These are phyloP conservation scores for Pythium pyrilobum DNA, from an alignment of 352 stramenopile genomes.

Conservation along the genomic window DNA sequence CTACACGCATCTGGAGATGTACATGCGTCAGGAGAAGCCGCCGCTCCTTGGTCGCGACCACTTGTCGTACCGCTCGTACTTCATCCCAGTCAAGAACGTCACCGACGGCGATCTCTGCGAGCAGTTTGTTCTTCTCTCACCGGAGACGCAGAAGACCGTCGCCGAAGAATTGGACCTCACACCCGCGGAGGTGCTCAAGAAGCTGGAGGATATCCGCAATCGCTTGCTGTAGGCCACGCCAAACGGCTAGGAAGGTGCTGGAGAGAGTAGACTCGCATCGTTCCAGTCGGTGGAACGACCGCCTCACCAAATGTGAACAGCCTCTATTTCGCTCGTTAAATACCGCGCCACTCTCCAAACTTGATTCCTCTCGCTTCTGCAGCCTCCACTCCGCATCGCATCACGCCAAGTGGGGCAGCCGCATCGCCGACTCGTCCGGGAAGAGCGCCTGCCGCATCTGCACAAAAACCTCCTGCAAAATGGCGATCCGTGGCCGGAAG, in stretches of 20 bases:
- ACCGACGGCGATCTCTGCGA: constrained; percentile 98
- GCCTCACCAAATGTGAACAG: background rate
- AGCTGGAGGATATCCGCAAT: constrained; percentile 98
- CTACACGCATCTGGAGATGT: constrained; percentile 98
- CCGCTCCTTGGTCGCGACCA: constrained; percentile 96
- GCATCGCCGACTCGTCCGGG: constrained; percentile 37
- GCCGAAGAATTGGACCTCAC: constrained; percentile 94
- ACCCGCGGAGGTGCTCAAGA: constrained; percentile 97
- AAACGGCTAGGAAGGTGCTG: no score
- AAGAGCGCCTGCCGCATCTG: constrained; percentile 59
- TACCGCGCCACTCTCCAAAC: no score
- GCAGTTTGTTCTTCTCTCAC: constrained; percentile 90
- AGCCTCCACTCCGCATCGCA: background rate
- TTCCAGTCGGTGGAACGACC: background rate
- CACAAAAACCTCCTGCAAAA: constrained; percentile 69
- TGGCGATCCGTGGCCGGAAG: constrained; percentile 54
- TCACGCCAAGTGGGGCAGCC: constrained; percentile 26
- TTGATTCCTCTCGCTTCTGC: background rate
- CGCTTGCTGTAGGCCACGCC: constrained; percentile 92
- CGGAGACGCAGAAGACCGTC: constrained; percentile 95
- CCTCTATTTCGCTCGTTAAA: constrained; percentile 9
- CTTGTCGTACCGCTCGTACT: constrained; percentile 97
- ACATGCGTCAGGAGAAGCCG: constrained; percentile 87
- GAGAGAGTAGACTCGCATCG: background rate
- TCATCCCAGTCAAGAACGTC: constrained; percentile 97